Conservation (phyloP, 176 grass and related monocot genomes). For the Dendrocalamus sinicus region DNA sequence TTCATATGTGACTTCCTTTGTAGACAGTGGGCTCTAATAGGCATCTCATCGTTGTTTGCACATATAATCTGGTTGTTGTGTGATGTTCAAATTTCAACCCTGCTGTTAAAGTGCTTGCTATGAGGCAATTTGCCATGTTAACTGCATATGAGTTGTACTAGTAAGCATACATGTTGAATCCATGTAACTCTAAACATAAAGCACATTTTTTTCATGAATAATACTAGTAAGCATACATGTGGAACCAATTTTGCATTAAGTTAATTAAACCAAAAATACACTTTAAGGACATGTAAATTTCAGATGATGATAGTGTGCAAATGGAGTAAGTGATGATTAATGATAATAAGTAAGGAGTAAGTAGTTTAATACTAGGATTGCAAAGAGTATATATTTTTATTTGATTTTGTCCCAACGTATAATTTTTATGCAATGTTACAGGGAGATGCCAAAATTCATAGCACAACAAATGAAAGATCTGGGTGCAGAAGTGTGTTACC, state of each 20-base stretch:
- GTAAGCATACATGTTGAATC: slow-evolving; percentile 4
- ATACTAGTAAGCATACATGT: not conserved
- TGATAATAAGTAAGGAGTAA: not conserved
- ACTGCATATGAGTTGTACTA: slow-evolving; percentile 22
- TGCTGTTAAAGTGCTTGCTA: slow-evolving; percentile 14
- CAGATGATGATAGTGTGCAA: slow-evolving; percentile 18
- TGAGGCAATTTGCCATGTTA: slow-evolving; percentile 4
- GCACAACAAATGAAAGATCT: slow-evolving; percentile 63
- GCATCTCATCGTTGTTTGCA: slow-evolving; percentile 6
- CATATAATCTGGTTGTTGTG: not conserved
- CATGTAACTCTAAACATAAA: slow-evolving; percentile 3
- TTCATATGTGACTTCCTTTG: no score
- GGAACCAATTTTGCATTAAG: not conserved
- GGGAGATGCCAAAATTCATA: slow-evolving; percentile 69
- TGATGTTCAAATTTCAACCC: not conserved
- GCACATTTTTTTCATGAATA: slow-evolving; percentile 1
- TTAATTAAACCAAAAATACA: not conserved
- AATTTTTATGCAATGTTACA: slow-evolving; percentile 47
- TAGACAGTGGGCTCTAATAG: not conserved
- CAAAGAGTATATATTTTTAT: slow-evolving; percentile 11
- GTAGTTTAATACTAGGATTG: not conserved
- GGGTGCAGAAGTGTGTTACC: slow-evolving; percentile 84
- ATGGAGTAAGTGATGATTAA: not conserved
- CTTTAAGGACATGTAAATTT: slow-evolving; percentile 5
- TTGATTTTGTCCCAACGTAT: slow-evolving; percentile 9